phyloP scores from a whole-genome alignment of 139 green algal genomes.

The Pleodorina starrii region DNA sequence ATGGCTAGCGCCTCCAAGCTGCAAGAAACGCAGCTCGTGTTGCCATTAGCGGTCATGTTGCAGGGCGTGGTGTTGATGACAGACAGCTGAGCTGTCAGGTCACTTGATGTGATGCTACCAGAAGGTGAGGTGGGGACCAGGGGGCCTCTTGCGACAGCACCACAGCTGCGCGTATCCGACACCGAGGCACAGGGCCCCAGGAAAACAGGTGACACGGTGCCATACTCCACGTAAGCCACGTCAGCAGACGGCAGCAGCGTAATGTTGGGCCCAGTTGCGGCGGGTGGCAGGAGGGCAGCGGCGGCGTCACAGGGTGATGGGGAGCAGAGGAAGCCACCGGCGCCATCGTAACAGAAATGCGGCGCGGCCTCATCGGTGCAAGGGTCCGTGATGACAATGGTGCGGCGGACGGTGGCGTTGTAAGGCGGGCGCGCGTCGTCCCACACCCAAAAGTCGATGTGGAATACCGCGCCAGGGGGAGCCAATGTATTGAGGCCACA shows the following conservation, averaged over 20 bases:
- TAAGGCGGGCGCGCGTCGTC: slow-evolving; percentile 51
- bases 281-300: not conserved
- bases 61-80: slow-evolving; percentile 34
- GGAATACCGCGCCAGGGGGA: slow-evolving; percentile 57
- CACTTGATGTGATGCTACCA: not conserved
- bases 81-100: not conserved
- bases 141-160: slow-evolving; percentile 7
- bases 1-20: slow-evolving; percentile 37
- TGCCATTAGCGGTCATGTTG: not conserved
- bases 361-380: slow-evolving; percentile 13
- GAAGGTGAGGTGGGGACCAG: not conserved
- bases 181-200: slow-evolving; percentile 43
- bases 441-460: slow-evolving; percentile 69
- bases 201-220: slow-evolving; percentile 10
- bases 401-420: slow-evolving; percentile 49
- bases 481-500: slow-evolving; percentile 59
- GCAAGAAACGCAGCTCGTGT: slow-evolving; percentile 11
- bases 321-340: slow-evolving; percentile 34
- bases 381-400: slow-evolving; percentile 37
- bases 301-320: slow-evolving; percentile 3
- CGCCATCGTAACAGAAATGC: slow-evolving; percentile 36
- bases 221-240: slow-evolving; percentile 44
- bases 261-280: not conserved
- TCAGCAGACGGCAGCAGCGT: slow-evolving; percentile 28
- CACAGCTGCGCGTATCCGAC: not conserved